Base-by-base conservation (phyloP, 2,329 filamentous ascomycete species). In the Colletotrichum sp. region DNA sequence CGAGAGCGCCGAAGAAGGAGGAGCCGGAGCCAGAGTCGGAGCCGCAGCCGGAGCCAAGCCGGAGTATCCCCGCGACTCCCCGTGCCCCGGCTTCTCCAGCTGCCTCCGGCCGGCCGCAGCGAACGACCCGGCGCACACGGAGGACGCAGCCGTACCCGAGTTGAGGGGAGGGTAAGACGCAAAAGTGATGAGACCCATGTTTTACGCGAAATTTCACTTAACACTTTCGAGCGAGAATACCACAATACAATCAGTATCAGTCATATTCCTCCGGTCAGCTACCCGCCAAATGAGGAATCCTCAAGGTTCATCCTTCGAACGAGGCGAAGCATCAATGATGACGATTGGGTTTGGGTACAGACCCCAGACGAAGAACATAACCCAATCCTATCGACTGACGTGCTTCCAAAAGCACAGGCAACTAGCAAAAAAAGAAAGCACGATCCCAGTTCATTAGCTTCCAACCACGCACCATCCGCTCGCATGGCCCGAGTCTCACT, bases 181-280 rank as follows among this genome's bases (percentile, higher is more conserved):
- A 28, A 6, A 10, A 18, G 1, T 13, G 5, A 58, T 18, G 13
- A 58, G 55, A 18, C n/a, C 21, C 1, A 58, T 18, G 55, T 32
- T 2, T 1, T 0, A 48, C 43, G 10, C 2, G 8, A 6, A 4
- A 3, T 4, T 7, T 48, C 1, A 21, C n/a, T 21, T 1, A 10
- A 12, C 6, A 8, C 3, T 48, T 48, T 48, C 38, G 43, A 48
- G 43, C 43, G 6, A 48, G 43, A 48, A 48, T 48, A 48, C 43
- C n/a, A 48, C 10, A 48, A 21, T 0, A 8, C 6, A 48, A 1
- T 7, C 18, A 21, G 12, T 3, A 13, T 7, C 43, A 48, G 38
- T 10, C n/a, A 48, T 21, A 2, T 2, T 3, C 43, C n/a, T 21
- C 6, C 1, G 43, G 6, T 48, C n/a, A 2, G 38, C 3, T 0